Conservation (phyloP, 78 protist genomes). For the Dictyostelium capitatum region DNA sequence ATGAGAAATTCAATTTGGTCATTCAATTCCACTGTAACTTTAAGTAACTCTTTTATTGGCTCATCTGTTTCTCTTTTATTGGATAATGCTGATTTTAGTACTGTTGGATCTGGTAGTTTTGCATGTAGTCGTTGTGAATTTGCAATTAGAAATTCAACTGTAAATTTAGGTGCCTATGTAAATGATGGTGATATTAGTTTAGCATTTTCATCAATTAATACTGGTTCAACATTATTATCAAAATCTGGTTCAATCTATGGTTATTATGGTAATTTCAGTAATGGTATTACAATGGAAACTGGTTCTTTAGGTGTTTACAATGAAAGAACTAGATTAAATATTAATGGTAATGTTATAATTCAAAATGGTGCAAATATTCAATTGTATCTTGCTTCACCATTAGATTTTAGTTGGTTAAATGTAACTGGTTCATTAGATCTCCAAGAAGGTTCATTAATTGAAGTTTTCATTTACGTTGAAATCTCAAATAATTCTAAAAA, state of each 20-base stretch:
- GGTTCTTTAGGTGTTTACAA: background rate
- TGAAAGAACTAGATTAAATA: background rate
- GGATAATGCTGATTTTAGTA: background rate
- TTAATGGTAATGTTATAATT: conserved; percentile 1
- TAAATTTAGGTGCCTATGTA: background rate
- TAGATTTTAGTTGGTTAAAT: conserved; percentile 21
- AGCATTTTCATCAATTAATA: background rate
- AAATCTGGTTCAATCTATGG: background rate
- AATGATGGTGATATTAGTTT: background rate
- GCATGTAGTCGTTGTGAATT: background rate
- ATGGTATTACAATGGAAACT: background rate
- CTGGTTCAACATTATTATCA: background rate
- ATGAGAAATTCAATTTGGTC: background rate
- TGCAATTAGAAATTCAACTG: background rate
- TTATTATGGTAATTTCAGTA: background rate
- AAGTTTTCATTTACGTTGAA: background rate
- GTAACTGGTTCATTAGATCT: conserved; percentile 3
- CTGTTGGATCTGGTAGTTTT: background rate
- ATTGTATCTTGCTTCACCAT: background rate
- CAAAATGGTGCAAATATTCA: background rate
- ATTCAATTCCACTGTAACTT: background rate
- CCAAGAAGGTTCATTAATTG: background rate
- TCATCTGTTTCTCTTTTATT: background rate
- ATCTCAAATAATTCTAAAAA: background rate
- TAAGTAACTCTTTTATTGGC: background rate